Evolutionary conservation across 345 rosid genomes (phyloP).

Genomic region (Eucalyptus caleyi): DNA sequence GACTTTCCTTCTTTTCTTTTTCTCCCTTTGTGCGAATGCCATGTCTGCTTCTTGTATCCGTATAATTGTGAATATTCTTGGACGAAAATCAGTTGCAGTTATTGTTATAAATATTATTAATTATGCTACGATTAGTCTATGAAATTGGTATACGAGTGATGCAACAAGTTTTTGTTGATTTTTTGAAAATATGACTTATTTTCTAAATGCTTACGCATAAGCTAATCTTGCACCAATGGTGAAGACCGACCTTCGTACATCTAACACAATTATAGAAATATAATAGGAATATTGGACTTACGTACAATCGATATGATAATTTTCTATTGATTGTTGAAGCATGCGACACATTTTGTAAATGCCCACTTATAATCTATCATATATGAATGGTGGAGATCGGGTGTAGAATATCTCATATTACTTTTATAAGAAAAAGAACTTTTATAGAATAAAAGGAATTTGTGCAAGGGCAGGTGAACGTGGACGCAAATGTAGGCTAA

Average conservation of each 20-base stretch:
- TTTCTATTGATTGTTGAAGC: neutral
- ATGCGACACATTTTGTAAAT: neutral
- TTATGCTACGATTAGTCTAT: neutral
- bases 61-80: neutral
- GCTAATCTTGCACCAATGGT: neutral
- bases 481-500: neutral
- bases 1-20: neutral
- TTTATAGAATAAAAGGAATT: neutral
- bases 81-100: neutral
- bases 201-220: neutral
- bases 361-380: neutral
- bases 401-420: neutral
- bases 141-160: neutral
- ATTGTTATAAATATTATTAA: neutral
- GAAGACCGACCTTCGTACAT: neutral
- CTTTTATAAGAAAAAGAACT: neutral
- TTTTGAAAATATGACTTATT: neutral
- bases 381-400: neutral
- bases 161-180: neutral
- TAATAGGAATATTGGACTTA: neutral
- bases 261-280: neutral
- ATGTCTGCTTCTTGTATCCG: neutral
- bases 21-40: neutral
- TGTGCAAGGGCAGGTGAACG: neutral
- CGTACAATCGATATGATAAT: neutral